A percentile compares a stretch with the other conserved stretches of the same genome.
Evolutionary conservation across 2,329 filamentous ascomycete genomes (phyloP).

Genomic region (Orbilia quercus): DNA sequence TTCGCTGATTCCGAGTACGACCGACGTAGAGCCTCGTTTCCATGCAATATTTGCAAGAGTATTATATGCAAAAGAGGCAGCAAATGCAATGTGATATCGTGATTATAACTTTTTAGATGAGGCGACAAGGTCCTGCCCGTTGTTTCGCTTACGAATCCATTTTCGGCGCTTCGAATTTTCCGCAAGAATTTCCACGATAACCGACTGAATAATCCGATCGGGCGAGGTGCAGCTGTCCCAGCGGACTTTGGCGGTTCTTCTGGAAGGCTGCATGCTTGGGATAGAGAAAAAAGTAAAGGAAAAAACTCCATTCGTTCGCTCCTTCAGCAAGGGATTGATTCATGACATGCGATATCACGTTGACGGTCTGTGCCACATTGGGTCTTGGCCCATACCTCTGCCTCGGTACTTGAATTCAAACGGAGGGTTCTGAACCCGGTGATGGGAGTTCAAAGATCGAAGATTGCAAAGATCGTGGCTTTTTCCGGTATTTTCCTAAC

Average conservation of each 20-base stretch:
- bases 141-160: slow-evolving; percentile 55
- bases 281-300: slow-evolving; percentile 8
- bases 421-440: slow-evolving; percentile 3
- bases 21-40: slow-evolving; percentile 49
- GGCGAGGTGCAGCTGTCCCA: slow-evolving; percentile 52
- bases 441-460: slow-evolving; percentile 20
- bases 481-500: not conserved
- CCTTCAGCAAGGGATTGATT: not conserved
- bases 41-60: slow-evolving; percentile 14
- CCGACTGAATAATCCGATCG: slow-evolving; percentile 57
- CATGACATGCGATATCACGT: slow-evolving; percentile 25
- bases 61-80: slow-evolving; percentile 22
- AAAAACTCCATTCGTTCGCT: slow-evolving; percentile 4
- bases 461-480: slow-evolving; percentile 8
- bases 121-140: slow-evolving; percentile 34
- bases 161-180: slow-evolving; percentile 56
- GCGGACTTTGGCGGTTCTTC: slow-evolving; percentile 48
- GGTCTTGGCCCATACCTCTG: slow-evolving; percentile 30
- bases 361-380: slow-evolving; percentile 41
- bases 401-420: slow-evolving; percentile 10
- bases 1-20: slow-evolving; percentile 48
- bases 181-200: slow-evolving; percentile 56
- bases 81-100: slow-evolving; percentile 45
- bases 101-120: slow-evolving; percentile 22
- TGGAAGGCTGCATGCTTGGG: slow-evolving; percentile 55